Evolutionary conservation across 2,329 filamentous ascomycete genomes (phyloP).

Genomic region (Cladosporium sp.): DNA sequence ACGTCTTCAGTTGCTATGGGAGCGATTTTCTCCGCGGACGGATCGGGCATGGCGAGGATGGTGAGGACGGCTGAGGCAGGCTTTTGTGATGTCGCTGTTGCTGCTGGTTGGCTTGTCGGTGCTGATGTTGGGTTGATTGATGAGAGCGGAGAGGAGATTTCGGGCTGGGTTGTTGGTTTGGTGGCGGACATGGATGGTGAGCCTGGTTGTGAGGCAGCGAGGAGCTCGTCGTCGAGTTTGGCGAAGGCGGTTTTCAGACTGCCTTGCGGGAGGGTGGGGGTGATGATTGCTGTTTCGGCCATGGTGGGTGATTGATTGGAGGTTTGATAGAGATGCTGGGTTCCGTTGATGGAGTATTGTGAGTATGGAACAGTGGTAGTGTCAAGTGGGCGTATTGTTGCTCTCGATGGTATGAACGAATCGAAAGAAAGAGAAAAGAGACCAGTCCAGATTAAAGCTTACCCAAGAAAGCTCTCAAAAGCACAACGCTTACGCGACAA

Average conservation of each 20-base stretch:
- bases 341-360: no score
- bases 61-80: neutral
- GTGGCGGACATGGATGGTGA: neutral
- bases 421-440: no score
- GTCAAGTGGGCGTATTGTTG: no score
- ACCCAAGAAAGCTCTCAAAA: neutral
- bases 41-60: neutral
- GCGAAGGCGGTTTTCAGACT: conserved; percentile 7
- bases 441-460: no score
- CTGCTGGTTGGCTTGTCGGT: conserved; percentile 2
- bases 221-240: conserved; percentile 11
- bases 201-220: conserved; percentile 8
- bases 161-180: neutral
- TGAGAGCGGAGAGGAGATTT: neutral
- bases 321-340: no score
- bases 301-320: neutral
- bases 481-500: no score
- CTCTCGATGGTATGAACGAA: no score
- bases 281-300: conserved; percentile 8
- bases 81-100: neutral
- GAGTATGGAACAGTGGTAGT: no score
- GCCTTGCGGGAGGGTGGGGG: conserved; percentile 3
- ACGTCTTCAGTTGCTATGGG: neutral
- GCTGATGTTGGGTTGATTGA: neutral
- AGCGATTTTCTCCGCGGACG: neutral